phyloP scores from a whole-genome alignment of 345 rosid genomes.

The Pistacia atlantica region DNA sequence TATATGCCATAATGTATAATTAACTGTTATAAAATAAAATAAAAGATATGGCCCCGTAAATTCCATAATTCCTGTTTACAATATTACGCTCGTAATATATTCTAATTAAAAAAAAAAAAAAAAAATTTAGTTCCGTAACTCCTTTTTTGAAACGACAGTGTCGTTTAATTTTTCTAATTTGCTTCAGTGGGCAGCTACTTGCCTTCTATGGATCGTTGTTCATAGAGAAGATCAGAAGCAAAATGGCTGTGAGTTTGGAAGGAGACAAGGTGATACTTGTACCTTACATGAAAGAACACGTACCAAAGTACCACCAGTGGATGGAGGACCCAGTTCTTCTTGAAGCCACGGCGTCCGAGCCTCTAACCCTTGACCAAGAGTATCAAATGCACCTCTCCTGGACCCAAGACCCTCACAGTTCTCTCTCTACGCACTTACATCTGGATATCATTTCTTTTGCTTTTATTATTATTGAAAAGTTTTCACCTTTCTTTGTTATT shows the following conservation, averaged over 20 bases:
- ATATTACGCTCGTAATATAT: too few species aligned
- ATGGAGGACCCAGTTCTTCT: constrained; percentile 90
- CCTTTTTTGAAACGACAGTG: too few species aligned
- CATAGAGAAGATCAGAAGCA: not conserved
- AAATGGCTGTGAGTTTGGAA: constrained; percentile 64
- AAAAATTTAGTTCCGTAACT: too few species aligned
- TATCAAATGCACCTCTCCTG: constrained; percentile 84
- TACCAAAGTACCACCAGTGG: constrained; percentile 82
- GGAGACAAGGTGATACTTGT: constrained; percentile 78
- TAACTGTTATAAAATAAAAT: too few species aligned
- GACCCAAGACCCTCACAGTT: constrained; percentile 90
- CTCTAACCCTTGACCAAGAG: constrained; percentile 81
- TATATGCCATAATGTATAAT: too few species aligned
- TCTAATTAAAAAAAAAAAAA: too few species aligned
- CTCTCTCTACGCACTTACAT: not conserved
- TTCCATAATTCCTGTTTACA: too few species aligned
- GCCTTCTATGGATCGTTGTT: too few species aligned
- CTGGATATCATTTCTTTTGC: not conserved
- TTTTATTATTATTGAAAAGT: not conserved
- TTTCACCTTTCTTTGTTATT: not conserved
- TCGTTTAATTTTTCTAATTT: too few species aligned
- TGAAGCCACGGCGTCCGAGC: constrained; percentile 85
- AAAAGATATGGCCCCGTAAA: too few species aligned
- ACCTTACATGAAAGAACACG: constrained; percentile 82
- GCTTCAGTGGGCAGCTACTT: too few species aligned